Conservation (phyloP, 768 basidiomycete genomes). For the Leucosporidium creatinivorum region DNA sequence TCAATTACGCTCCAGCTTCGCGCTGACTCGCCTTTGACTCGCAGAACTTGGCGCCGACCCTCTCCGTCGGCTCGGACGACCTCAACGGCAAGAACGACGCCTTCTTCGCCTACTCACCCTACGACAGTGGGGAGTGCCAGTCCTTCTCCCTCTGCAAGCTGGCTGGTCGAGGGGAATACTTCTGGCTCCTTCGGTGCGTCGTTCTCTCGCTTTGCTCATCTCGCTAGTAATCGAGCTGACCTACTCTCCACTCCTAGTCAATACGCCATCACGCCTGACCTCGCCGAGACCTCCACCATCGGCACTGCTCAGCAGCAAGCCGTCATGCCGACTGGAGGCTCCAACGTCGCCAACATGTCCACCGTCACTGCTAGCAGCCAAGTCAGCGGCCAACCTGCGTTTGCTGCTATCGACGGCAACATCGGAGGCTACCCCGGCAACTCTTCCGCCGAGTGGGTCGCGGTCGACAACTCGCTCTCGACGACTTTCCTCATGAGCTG, state of each 20-base stretch:
- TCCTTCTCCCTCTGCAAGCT: not conserved
- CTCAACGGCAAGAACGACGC: conserved; percentile 18
- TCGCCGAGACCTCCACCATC: not conserved
- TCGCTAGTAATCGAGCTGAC: too few species aligned
- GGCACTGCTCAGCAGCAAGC: not conserved
- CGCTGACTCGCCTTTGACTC: too few species aligned
- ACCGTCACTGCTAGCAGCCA: conserved; percentile 8
- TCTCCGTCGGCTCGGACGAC: not conserved
- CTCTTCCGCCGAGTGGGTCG: conserved; percentile 21
- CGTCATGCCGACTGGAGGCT: not conserved
- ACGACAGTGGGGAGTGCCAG: conserved; percentile 30
- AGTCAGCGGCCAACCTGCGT: not conserved
- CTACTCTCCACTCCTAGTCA: conserved; percentile 2
- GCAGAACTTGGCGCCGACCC: not conserved
- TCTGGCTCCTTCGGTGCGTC: conserved; percentile 22
- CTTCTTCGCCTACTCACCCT: conserved; percentile 33
- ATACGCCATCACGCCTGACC: conserved; percentile 13
- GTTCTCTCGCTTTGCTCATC: too few species aligned
- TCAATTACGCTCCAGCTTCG: too few species aligned
- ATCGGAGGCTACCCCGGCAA: conserved; percentile 30
- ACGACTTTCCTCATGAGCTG: conserved; percentile 18
- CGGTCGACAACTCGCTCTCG: conserved; percentile 2
- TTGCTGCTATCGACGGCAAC: conserved; percentile 22
- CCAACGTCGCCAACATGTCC: conserved; percentile 7
- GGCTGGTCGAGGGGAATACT: conserved; percentile 19